Percentiles rank a stretch among this genome's conserved stretches.
Conservation (phyloP, 2,329 filamentous ascomycete species). For the Erysiphe pulchra region DNA sequence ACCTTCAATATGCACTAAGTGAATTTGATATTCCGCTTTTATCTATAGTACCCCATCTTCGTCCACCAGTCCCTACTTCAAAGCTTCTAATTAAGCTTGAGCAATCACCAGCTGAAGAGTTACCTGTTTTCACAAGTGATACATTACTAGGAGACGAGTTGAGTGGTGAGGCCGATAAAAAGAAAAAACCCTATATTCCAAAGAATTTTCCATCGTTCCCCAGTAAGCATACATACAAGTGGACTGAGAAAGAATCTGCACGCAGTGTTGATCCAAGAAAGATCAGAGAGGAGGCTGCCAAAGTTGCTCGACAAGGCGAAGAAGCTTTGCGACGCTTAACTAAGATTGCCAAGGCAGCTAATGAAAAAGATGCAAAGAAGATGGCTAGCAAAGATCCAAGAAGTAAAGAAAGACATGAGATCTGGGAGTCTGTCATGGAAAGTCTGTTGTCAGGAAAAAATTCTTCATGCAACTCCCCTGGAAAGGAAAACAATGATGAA, state of each 20-base stretch:
- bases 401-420: slow-evolving; percentile 27
- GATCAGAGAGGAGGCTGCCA: slow-evolving; percentile 31
- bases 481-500: slow-evolving; percentile 6
- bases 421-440: slow-evolving; percentile 36
- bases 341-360: slow-evolving; percentile 34
- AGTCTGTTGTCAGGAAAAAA: slow-evolving; percentile 16
- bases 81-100: slow-evolving; percentile 14
- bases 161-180: slow-evolving; percentile 30
- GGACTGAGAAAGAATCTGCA: slow-evolving; percentile 22
- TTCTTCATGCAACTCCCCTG: background rate
- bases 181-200: slow-evolving; percentile 29
- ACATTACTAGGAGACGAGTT: slow-evolving; percentile 22
- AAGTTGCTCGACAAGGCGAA: slow-evolving; percentile 34
- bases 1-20: slow-evolving; percentile 28
- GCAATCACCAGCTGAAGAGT: slow-evolving; percentile 16
- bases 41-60: slow-evolving; percentile 28
- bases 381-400: slow-evolving; percentile 22
- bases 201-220: slow-evolving; percentile 33
- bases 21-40: slow-evolving; percentile 25
- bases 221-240: slow-evolving; percentile 36
- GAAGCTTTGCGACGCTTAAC: slow-evolving; percentile 32
- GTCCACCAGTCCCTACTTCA: slow-evolving; percentile 21
- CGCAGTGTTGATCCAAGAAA: slow-evolving; percentile 28
- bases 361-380: slow-evolving; percentile 35
- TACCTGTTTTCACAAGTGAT: slow-evolving; percentile 17